These are phyloP conservation scores for Lentinula lateritia DNA, from an alignment of 768 basidiomycete species.

Conservation along the genomic window DNA sequence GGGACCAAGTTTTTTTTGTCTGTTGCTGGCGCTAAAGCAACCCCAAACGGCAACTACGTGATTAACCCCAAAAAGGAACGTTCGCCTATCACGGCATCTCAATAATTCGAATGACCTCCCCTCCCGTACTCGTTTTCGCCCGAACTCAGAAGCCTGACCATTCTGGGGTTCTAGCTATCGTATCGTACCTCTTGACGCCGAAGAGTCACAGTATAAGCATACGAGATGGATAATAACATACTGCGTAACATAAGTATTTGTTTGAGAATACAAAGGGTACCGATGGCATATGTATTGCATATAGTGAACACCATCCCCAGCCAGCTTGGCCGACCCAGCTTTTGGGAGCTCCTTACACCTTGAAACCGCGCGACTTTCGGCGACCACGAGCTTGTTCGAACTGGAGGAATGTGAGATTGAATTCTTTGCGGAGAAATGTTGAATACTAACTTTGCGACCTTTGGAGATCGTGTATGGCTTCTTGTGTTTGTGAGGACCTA, in stretches of 20 bases:
- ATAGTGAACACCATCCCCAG: not conserved
- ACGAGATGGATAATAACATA: not conserved
- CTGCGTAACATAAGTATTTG: not conserved
- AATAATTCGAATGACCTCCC: too few relatives aligned
- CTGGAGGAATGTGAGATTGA: constrained; percentile 25
- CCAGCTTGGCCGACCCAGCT: not conserved
- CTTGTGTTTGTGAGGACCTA: constrained; percentile 94
- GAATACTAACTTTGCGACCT: constrained; percentile 75
- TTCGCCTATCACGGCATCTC: not conserved
- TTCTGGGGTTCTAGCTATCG: too few relatives aligned
- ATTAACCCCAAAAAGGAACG: not conserved
- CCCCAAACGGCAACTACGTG: not conserved
- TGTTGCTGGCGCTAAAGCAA: not conserved
- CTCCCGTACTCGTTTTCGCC: too few relatives aligned
- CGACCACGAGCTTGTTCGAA: constrained; percentile 99
- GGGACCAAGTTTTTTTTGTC: not conserved
- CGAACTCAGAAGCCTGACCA: not conserved
- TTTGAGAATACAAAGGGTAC: not conserved
- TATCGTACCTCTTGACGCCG: too few relatives aligned
- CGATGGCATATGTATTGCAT: not conserved
- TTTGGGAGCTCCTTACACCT: constrained; percentile 57
- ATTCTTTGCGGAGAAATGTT: not conserved
- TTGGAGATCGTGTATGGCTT: constrained; percentile 95
- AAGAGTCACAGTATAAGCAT: not conserved
- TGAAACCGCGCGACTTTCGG: constrained; percentile 97